A percentile compares a stretch with the other conserved stretches of the same genome.
These are phyloP conservation scores for Annulohypoxylon stygium DNA, from an alignment of 495 filamentous ascomycete species.

Conservation along the genomic window DNA sequence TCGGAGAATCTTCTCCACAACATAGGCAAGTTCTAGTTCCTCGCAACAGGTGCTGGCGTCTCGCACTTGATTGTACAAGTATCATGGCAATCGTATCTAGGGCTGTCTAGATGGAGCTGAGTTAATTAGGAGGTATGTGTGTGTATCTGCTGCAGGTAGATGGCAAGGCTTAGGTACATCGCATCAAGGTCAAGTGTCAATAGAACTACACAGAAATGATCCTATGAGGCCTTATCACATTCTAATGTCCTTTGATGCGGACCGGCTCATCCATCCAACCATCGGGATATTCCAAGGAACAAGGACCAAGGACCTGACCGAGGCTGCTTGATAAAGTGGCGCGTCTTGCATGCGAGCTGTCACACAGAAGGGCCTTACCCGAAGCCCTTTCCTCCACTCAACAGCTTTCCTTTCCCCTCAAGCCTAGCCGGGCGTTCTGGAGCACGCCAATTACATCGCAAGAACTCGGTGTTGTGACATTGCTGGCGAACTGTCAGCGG, in stretches of 20 bases:
- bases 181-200: slow-evolving; percentile 26
- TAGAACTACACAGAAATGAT: slow-evolving; percentile 26
- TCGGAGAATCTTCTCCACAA: background rate
- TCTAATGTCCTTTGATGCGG: slow-evolving; percentile 37
- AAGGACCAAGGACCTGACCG: slow-evolving; percentile 41
- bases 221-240: slow-evolving; percentile 44
- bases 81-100: background rate
- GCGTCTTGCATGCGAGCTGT: slow-evolving; percentile 43
- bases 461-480: slow-evolving; percentile 22
- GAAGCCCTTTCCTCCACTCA: slow-evolving; percentile 41
- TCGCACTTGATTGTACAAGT: slow-evolving; percentile 4
- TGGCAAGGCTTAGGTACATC: slow-evolving; percentile 34
- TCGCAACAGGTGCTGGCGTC: slow-evolving; percentile 13
- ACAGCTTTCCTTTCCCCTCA: slow-evolving; percentile 34
- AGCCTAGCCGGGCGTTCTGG: slow-evolving; percentile 37
- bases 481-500: slow-evolving; percentile 47
- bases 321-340: slow-evolving; percentile 43
- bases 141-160: slow-evolving; percentile 13
- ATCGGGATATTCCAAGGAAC: slow-evolving; percentile 27
- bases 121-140: slow-evolving; percentile 11
- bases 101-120: slow-evolving; percentile 11
- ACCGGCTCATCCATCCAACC: slow-evolving; percentile 33
- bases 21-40: slow-evolving; percentile 13
- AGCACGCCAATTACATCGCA: slow-evolving; percentile 34
- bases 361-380: slow-evolving; percentile 46